Base-by-base conservation (phyloP, 371 early-diverging fungal genomes). In the Mucor irregularis region DNA sequence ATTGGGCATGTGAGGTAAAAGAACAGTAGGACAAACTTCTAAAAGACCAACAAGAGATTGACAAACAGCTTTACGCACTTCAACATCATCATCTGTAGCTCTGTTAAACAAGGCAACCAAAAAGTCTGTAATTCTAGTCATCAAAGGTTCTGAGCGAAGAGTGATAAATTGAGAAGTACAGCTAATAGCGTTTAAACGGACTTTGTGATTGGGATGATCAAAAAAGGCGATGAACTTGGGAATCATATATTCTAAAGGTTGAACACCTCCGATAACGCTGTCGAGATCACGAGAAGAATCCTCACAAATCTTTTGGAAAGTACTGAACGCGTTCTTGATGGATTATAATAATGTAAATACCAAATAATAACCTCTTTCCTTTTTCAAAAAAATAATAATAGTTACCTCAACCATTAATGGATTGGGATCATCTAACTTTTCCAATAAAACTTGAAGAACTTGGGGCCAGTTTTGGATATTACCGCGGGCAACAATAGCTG, bases 261-360 rank as follows among this genome's bases (percentile, higher is more conserved):
- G 81, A 11, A 84, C 83, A 56, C 90, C 87, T 45, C 85, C 73
- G 44, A 86, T 78, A 29, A 81, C 81, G 52, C 78, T 71, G 52
- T 92, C 90, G 22, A 98, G 83, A 43, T 91, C 88, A 25, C 78
- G 82, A 44, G 88, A 71, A 43, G 86, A 89, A 67, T 96, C 98
- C 66, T 97, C 97, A 74, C 96, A 96, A 58, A 96, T 90, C 75
- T 92, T 94, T 68, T 85, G 80, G 54, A 97, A 70, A 8, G 94
- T 92, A 43, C 85, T 84, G 66, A 93, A 91, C 17, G 92, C 83
- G 45, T 91, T 89, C 92, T 93, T n/a, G n/a, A n/a, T n/a, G n/a
- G n/a, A n/a, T n/a, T n/a, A n/a, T n/a, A n/a, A n/a, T n/a, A n/a
- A n/a, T n/a, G n/a, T n/a, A n/a, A n/a, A n/a, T n/a, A n/a, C n/a